Evolutionary conservation across 371 early-diverging fungal species (phyloP).

Genomic region (Quaeritorhiza haematococci): DNA sequence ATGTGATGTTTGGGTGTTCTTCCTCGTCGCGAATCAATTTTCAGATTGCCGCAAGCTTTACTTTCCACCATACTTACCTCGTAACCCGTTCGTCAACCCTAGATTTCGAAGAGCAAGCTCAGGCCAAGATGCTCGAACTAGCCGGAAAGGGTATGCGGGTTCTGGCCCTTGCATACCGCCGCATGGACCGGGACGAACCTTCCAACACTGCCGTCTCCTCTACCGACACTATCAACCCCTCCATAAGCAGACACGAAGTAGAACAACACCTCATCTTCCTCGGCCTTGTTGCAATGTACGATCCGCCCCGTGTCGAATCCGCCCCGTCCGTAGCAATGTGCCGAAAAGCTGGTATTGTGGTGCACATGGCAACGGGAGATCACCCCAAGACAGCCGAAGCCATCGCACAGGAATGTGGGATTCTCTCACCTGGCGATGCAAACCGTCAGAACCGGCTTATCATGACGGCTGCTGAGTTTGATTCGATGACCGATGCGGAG

Average conservation of each 20-base stretch:
- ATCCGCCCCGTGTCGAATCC: slow-evolving; percentile 78
- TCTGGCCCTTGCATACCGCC: slow-evolving; percentile 10
- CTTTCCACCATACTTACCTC: too few species aligned
- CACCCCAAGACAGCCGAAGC: slow-evolving; percentile 79
- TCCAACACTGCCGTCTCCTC: slow-evolving; percentile 10
- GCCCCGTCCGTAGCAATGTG: slow-evolving; percentile 86
- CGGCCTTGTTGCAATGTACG: slow-evolving; percentile 79
- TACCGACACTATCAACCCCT: neutral
- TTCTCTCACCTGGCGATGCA: slow-evolving; percentile 54
- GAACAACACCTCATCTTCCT: slow-evolving; percentile 56
- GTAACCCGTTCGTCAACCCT: too few species aligned
- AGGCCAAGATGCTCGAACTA: neutral
- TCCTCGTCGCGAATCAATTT: neutral
- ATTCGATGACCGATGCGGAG: slow-evolving; percentile 64
- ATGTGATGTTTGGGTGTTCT: too few species aligned
- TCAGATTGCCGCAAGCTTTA: slow-evolving; percentile 15
- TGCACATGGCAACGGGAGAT: slow-evolving; percentile 94
- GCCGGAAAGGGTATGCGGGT: slow-evolving; percentile 9
- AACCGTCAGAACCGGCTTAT: slow-evolving; percentile 53
- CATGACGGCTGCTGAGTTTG: slow-evolving; percentile 76
- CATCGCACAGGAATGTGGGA: slow-evolving; percentile 82
- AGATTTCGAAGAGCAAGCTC: slow-evolving; percentile 13
- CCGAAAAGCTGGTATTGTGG: slow-evolving; percentile 81
- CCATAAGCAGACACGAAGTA: slow-evolving; percentile 22
- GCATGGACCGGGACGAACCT: neutral